Conservation (phyloP, 2,329 filamentous ascomycete genomes). For the Thielaviopsis cerberus region DNA sequence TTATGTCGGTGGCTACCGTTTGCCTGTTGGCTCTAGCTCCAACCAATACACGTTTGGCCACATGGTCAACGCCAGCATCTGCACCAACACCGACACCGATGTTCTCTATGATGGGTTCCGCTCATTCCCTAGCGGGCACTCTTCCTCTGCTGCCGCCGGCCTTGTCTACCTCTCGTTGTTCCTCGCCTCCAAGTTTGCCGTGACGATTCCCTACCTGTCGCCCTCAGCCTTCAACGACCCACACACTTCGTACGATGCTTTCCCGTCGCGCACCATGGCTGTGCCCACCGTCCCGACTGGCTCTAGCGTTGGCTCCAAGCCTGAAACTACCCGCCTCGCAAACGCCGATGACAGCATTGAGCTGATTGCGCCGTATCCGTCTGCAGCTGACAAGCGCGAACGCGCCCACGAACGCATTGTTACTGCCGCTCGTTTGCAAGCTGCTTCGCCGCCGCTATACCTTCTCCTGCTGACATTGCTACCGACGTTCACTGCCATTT, state of each 20-base stretch:
- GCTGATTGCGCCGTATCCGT: constrained; percentile 36
- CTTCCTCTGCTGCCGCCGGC: constrained; percentile 56
- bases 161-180: constrained; percentile 75
- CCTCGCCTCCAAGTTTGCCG: constrained; percentile 64
- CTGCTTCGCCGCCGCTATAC: constrained; percentile 67
- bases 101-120: constrained; percentile 66
- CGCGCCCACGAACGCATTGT: constrained; percentile 23
- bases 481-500: constrained; percentile 58
- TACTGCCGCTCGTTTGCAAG: constrained; percentile 44
- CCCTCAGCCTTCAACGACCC: constrained; percentile 24
- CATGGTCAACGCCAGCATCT: constrained; percentile 63
- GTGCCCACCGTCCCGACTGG: neutral
- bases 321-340: constrained; percentile 3
- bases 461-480: constrained; percentile 51
- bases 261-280: constrained; percentile 45
- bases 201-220: constrained; percentile 52
- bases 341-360: constrained; percentile 40
- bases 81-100: constrained; percentile 41
- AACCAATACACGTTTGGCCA: too few species aligned
- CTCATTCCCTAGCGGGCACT: constrained; percentile 43
- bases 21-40: too few species aligned
- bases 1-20: constrained; percentile 45
- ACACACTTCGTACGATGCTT: constrained; percentile 40
- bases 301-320: constrained; percentile 23
- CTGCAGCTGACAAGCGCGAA: constrained; percentile 16